Conservation (phyloP, 345 rosid species). For the Syzygium aromaticum region DNA sequence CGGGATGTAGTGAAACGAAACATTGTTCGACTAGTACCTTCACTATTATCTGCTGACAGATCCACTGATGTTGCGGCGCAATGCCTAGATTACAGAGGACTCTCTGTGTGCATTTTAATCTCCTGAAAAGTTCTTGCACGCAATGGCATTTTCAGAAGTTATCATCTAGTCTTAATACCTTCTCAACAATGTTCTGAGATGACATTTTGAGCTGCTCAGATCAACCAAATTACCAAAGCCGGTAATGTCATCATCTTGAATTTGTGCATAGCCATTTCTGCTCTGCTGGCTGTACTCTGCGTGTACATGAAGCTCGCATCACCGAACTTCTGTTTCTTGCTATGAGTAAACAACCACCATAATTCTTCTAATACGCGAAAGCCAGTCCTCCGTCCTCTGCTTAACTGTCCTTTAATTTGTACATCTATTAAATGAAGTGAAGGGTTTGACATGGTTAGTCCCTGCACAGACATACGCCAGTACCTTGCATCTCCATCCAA, state of each 20-base stretch:
- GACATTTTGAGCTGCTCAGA: neutral
- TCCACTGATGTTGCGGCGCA: accelerated
- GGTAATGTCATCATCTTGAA: neutral
- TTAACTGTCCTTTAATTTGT: neutral
- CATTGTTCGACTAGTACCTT: neutral
- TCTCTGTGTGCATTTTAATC: neutral
- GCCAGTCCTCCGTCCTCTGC: neutral
- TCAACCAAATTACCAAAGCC: neutral
- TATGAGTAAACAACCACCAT: neutral
- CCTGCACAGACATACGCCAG: neutral
- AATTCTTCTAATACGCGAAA: neutral
- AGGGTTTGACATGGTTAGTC: neutral
- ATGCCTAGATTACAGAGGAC: neutral
- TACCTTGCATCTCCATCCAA: neutral
- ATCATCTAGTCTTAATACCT: neutral
- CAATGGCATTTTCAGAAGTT: neutral
- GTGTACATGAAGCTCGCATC: neutral
- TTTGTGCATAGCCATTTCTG: neutral
- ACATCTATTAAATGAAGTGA: neutral
- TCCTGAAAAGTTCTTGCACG: neutral
- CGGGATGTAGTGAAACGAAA: accelerated
- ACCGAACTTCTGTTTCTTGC: neutral
- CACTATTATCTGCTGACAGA: neutral
- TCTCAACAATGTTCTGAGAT: neutral
- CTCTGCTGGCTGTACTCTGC: neutral